These are phyloP conservation scores for Umbellularia californica DNA, from an alignment of 164 flowering plant species.

Conservation along the genomic window DNA sequence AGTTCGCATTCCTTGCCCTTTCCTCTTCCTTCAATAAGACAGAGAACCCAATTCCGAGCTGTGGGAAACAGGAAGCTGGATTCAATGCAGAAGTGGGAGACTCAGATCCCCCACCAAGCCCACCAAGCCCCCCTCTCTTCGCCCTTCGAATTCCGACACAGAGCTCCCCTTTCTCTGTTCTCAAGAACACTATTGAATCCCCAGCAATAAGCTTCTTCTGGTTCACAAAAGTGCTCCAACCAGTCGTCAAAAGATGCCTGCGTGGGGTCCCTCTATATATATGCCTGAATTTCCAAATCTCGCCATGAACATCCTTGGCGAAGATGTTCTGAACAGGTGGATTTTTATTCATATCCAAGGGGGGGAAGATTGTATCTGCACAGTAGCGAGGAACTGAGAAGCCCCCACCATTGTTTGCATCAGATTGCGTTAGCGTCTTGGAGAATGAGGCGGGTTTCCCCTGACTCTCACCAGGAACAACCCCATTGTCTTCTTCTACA, in stretches of 20 bases:
- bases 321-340: slow-evolving; percentile 90
- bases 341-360: slow-evolving; percentile 75
- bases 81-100: slow-evolving; percentile 50
- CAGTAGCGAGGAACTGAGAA: slow-evolving; percentile 97
- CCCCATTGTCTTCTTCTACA: slow-evolving; percentile 26
- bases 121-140: slow-evolving; percentile 39
- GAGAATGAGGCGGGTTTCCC: slow-evolving; percentile 83
- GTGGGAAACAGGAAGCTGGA: slow-evolving; percentile 27
- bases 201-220: slow-evolving; percentile 96
- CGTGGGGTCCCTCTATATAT: slow-evolving; percentile 95
- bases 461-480: slow-evolving; percentile 19
- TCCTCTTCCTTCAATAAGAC: slow-evolving; percentile 54
- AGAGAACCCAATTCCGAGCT: slow-evolving; percentile 52
- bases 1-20: slow-evolving; percentile 32
- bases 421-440: slow-evolving; percentile 92
- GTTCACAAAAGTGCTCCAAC: slow-evolving; percentile 96
- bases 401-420: slow-evolving; percentile 98
- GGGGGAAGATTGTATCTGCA: slow-evolving; percentile 93
- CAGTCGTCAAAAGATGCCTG: slow-evolving; percentile 89
- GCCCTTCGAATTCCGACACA: slow-evolving; percentile 91
- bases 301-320: slow-evolving; percentile 94
- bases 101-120: slow-evolving; percentile 33
- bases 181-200: slow-evolving; percentile 82
- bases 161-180: slow-evolving; percentile 75
- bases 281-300: slow-evolving; percentile 88